These are phyloP conservation scores for Paracorniculantispora psalliotae DNA, from an alignment of 2,329 filamentous ascomycete genomes.

Conservation along the genomic window DNA sequence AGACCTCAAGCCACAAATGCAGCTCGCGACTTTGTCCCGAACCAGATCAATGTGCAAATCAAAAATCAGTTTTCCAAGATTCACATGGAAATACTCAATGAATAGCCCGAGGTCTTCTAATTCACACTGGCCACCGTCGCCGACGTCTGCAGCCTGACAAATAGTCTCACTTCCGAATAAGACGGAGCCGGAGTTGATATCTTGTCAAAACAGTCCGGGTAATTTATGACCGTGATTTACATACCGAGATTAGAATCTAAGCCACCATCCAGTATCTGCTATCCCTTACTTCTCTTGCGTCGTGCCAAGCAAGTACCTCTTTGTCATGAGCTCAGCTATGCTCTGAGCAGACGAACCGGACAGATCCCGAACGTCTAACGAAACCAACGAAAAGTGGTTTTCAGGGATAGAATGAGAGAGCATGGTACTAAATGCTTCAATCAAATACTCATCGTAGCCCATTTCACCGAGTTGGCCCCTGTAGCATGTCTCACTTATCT, in stretches of 20 bases:
- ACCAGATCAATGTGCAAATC: neutral
- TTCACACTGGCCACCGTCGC: too few species aligned
- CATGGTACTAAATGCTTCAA: neutral
- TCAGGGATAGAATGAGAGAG: neutral
- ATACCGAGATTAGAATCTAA: too few species aligned
- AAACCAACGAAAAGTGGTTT: neutral
- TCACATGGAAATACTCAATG: neutral
- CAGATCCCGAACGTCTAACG: neutral
- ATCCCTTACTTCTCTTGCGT: too few species aligned
- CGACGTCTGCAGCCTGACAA: too few species aligned
- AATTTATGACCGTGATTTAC: too few species aligned
- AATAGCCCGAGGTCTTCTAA: neutral
- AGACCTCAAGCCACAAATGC: neutral
- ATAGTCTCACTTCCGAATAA: too few species aligned
- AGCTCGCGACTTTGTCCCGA: neutral
- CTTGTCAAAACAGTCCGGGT: too few species aligned
- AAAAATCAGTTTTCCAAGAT: neutral
- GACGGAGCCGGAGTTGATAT: too few species aligned
- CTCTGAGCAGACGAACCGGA: neutral
- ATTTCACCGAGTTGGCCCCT: neutral
- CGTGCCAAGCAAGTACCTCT: too few species aligned
- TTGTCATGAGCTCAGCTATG: neutral
- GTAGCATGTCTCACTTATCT: neutral
- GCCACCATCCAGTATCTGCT: too few species aligned
- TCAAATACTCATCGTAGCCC: neutral